Conservation (phyloP, 352 stramenopile genomes). For the Pythium angustatum region DNA sequence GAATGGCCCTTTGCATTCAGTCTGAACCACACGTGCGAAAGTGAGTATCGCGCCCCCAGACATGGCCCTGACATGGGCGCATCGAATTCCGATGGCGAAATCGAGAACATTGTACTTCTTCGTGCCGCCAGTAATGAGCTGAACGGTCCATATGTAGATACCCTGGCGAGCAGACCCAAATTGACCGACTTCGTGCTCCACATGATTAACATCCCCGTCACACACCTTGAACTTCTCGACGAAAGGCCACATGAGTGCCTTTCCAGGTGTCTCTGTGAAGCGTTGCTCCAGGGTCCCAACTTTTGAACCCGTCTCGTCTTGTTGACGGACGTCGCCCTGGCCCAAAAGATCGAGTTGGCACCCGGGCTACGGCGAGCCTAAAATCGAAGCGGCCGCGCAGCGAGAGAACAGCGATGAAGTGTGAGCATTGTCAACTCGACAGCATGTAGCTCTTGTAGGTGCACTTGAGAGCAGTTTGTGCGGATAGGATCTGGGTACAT, state of each 20-base stretch:
- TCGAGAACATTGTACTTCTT: neutral
- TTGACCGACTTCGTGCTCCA: neutral
- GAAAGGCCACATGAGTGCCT: constrained; percentile 3
- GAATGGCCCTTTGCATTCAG: too few species aligned
- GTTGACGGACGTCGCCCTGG: neutral
- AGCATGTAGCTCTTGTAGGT: constrained; percentile 10
- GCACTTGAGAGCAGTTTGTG: neutral
- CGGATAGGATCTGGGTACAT: neutral
- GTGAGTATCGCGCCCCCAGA: too few species aligned
- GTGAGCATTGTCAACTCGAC: constrained; percentile 5
- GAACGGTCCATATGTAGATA: constrained; percentile 1
- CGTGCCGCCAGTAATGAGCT: neutral
- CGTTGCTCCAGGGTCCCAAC: neutral
- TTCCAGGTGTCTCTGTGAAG: neutral
- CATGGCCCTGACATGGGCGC: neutral
- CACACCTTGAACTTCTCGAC: neutral
- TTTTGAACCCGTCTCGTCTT: neutral
- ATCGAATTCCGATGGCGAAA: neutral
- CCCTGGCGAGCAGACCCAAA: neutral
- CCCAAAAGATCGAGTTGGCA: neutral
- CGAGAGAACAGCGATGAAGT: constrained; percentile 1
- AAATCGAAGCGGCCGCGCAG: constrained; percentile 5
- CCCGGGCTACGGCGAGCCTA: neutral
- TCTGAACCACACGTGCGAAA: too few species aligned
- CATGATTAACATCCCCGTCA: neutral